Conservation (phyloP, 2,329 filamentous ascomycete species). For the Grosmannia huntii region DNA sequence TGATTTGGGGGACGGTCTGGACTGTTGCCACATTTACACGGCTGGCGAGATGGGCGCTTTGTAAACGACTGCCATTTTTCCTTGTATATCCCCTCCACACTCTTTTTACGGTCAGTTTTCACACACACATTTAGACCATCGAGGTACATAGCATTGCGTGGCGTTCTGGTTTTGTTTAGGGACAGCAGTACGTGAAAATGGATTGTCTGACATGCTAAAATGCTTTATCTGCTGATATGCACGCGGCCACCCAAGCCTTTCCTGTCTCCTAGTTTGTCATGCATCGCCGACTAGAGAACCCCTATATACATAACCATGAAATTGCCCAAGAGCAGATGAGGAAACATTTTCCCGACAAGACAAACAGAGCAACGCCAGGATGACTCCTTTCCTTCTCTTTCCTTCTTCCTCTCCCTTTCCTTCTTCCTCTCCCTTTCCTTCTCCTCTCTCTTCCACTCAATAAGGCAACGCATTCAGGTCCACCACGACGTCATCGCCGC, state of each 20-base stretch:
- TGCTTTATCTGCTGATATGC: background rate
- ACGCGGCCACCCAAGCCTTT: background rate
- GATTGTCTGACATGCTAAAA: background rate
- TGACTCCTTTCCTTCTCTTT: too few relatives aligned
- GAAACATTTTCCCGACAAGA: background rate
- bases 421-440: too few relatives aligned
- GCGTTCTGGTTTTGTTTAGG: background rate
- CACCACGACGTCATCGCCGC: constrained; percentile 9
- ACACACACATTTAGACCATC: background rate
- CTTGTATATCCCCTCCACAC: background rate
- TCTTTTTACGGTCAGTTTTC: background rate
- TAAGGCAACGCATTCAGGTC: constrained; percentile 13
- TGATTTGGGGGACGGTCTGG: background rate
- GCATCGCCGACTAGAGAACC: background rate
- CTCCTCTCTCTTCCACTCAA: background rate
- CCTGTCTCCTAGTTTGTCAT: background rate
- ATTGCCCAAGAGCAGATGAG: background rate
- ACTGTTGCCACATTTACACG: background rate
- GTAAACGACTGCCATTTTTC: background rate
- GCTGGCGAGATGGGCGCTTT: too few relatives aligned
- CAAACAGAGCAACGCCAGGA: background rate
- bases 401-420: too few relatives aligned
- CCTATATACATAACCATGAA: background rate
- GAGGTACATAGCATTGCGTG: background rate
- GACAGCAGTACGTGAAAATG: background rate